Evolutionary conservation across 352 stramenopile genomes (phyloP).

Genomic region (Globisporangium nagaii): DNA sequence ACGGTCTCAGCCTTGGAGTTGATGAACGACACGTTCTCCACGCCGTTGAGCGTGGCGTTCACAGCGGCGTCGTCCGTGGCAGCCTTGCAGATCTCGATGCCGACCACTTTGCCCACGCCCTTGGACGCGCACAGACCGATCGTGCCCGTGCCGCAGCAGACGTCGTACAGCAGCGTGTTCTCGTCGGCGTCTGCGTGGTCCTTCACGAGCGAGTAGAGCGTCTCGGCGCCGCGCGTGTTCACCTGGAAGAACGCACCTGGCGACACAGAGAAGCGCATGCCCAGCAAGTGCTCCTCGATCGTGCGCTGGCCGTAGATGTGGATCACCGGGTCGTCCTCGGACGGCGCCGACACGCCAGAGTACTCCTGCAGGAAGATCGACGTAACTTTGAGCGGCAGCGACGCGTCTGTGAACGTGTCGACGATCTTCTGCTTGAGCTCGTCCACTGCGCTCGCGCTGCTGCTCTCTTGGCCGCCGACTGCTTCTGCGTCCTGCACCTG

Average conservation of each 20-base stretch:
- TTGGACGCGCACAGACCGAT: conserved; percentile 95
- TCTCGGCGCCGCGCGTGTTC: conserved; percentile 93
- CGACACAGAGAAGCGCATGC: conserved; percentile 88
- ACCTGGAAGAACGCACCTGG: conserved; percentile 94
- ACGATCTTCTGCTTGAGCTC: conserved; percentile 41
- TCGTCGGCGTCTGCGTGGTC: conserved; percentile 68
- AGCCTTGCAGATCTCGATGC: conserved; percentile 86
- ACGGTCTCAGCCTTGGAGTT: conserved; percentile 90
- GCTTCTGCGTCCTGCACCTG: conserved; percentile 12
- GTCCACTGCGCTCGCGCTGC: no score
- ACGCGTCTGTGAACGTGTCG: conserved; percentile 34
- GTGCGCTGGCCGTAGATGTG: conserved; percentile 61
- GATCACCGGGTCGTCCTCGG: conserved; percentile 84
- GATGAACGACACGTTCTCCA: conserved; percentile 88
- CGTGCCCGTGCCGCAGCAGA: conserved; percentile 98
- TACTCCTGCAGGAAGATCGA: conserved; percentile 93
- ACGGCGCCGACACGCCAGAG: conserved; percentile 82
- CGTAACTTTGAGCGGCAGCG: conserved; percentile 53
- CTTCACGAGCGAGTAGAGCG: conserved; percentile 95
- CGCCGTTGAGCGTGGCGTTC: conserved; percentile 83
- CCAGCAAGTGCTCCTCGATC: conserved; percentile 84
- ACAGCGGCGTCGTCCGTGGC: conserved; percentile 87
- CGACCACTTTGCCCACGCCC: conserved; percentile 69
- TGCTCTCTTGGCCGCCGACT: no score
- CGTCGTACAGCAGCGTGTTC: conserved; percentile 93